phyloP scores from a whole-genome alignment of 2,329 filamentous ascomycete genomes.

The Phyllachora maydis region DNA sequence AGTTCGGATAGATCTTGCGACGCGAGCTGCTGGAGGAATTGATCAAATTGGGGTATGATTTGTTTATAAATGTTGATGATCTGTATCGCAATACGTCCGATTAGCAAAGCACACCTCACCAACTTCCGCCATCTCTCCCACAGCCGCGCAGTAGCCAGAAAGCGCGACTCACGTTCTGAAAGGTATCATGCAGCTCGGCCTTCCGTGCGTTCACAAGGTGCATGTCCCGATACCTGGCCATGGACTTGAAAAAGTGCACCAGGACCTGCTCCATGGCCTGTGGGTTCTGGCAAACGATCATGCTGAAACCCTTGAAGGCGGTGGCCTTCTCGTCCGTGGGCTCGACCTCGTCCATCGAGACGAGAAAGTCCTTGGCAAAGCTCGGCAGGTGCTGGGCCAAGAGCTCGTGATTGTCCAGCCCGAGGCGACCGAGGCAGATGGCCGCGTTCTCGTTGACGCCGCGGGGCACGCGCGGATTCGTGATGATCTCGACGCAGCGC shows the following conservation, averaged over 20 bases:
- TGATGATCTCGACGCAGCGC: conserved; percentile 62
- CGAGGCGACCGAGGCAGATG: conserved; percentile 75
- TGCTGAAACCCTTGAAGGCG: conserved; percentile 77
- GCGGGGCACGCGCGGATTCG: conserved; percentile 65
- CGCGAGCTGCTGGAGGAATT: conserved; percentile 29
- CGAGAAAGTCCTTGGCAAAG: conserved; percentile 68
- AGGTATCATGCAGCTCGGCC: conserved; percentile 47
- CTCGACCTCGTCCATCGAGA: conserved; percentile 63
- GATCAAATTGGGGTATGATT: conserved; percentile 36
- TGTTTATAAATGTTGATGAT: conserved; percentile 32
- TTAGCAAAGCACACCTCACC: conserved; percentile 2
- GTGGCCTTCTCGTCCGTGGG: conserved; percentile 88
- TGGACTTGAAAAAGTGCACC: conserved; percentile 61
- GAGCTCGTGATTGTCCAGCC: conserved; percentile 54
- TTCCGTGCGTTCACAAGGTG: conserved; percentile 37
- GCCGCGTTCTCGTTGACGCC: conserved; percentile 87
- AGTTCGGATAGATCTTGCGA: conserved; percentile 27
- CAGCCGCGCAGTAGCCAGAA: too few species aligned
- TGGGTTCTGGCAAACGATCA: conserved; percentile 69
- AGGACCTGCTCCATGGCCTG: conserved; percentile 79
- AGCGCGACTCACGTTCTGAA: conserved; percentile 46
- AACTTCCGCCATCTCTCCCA: too few species aligned
- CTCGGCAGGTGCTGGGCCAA: conserved; percentile 61
- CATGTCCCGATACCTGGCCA: conserved; percentile 56
- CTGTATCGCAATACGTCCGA: conserved; percentile 12